Evolutionary conservation across 768 basidiomycete species (phyloP).

Genomic region (Termitomyces sp.): DNA sequence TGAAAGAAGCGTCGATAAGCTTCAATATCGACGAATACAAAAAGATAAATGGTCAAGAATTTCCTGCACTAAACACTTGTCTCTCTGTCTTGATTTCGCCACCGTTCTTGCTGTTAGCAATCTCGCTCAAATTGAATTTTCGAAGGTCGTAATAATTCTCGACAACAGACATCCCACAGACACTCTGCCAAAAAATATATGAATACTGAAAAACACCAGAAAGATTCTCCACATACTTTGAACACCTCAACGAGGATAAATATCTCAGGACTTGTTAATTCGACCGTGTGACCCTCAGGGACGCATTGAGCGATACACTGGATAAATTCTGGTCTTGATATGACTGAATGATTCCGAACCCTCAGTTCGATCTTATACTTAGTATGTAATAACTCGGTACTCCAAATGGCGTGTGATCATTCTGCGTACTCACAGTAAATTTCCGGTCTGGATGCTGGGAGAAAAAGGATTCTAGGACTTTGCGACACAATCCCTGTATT

Average conservation of each 20-base stretch:
- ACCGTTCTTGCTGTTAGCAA: constrained; percentile 47
- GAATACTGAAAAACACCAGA: not conserved
- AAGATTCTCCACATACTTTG: constrained; percentile 48
- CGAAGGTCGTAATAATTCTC: constrained; percentile 64
- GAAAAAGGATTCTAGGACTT: constrained; percentile 49
- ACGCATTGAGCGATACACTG: constrained; percentile 67
- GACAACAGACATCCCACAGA: constrained; percentile 73
- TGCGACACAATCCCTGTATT: constrained; percentile 56
- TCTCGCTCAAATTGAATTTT: constrained; percentile 77
- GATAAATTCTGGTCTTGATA: constrained; percentile 55
- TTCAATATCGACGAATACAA: not conserved
- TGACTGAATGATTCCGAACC: constrained; percentile 69
- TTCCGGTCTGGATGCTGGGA: constrained; percentile 34
- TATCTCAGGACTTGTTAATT: constrained; percentile 61
- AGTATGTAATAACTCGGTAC: not conserved
- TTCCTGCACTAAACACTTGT: constrained; percentile 6
- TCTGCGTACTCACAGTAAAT: constrained; percentile 36
- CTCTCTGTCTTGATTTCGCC: constrained; percentile 21
- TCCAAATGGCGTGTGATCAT: not conserved
- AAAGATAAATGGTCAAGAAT: not conserved
- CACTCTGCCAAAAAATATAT: constrained; percentile 39
- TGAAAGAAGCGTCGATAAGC: not conserved
- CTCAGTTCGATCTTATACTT: constrained; percentile 83
- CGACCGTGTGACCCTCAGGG: constrained; percentile 61
- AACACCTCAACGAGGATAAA: constrained; percentile 80